Conservation (phyloP, 495 filamentous ascomycete species). For the Annulohypoxylon nitens region DNA sequence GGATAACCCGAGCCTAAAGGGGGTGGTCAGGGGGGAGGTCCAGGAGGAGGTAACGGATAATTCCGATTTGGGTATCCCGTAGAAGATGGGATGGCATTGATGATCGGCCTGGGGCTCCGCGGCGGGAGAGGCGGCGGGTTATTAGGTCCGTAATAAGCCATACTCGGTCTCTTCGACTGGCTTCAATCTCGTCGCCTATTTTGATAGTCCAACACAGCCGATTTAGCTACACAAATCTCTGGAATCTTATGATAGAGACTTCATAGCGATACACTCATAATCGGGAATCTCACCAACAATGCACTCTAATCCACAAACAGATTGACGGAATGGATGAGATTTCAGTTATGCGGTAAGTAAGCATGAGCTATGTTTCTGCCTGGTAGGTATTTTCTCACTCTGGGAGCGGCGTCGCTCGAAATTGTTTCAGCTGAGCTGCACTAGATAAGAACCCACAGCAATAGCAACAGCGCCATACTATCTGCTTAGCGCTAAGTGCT, state of each 20-base stretch:
- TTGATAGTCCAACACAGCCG: background rate
- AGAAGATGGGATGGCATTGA: slow-evolving; percentile 5
- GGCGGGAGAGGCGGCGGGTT: slow-evolving; percentile 42
- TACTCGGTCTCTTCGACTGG: slow-evolving; percentile 10
- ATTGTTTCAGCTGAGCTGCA: slow-evolving; percentile 42
- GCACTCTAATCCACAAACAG: background rate
- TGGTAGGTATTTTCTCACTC: background rate
- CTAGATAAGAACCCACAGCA: slow-evolving; percentile 21
- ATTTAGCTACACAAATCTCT: background rate
- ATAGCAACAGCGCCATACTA: slow-evolving; percentile 19
- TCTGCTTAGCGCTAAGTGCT: slow-evolving; percentile 30
- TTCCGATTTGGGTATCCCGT: slow-evolving; percentile 14
- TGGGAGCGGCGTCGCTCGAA: slow-evolving; percentile 16
- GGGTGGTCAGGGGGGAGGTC: slow-evolving; percentile 22
- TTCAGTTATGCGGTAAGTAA: slow-evolving; percentile 3
- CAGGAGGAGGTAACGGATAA: slow-evolving; percentile 24
- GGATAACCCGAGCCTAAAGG: slow-evolving; percentile 22
- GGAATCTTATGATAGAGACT: slow-evolving; percentile 1
- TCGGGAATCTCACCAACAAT: background rate
- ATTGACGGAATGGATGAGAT: background rate
- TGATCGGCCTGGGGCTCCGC: slow-evolving; percentile 33
- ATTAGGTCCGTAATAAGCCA: slow-evolving; percentile 29
- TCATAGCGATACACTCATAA: background rate
- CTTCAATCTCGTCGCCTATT: background rate
- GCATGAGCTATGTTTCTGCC: slow-evolving; percentile 3